Percentiles rank a stretch among this genome's conserved stretches.
phyloP scores from a whole-genome alignment of 768 basidiomycete species.

The Podaxis sp. region DNA sequence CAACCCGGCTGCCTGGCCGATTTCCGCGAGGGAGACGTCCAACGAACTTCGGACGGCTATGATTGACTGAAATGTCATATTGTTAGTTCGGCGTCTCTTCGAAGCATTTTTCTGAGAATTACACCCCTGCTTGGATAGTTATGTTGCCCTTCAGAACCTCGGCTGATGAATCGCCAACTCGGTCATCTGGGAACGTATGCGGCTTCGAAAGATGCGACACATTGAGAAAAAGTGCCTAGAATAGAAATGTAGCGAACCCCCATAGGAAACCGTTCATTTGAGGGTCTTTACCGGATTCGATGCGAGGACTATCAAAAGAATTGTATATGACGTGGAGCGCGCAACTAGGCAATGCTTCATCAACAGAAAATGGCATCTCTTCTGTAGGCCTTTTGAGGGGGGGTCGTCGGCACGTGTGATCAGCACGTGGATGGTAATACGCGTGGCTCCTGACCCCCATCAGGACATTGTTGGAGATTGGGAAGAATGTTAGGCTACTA shows the following conservation, averaged over 20 bases:
- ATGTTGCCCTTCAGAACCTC: slow-evolving; percentile 6
- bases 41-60: background rate
- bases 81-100: background rate
- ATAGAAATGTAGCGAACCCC: background rate
- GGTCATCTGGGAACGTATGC: background rate
- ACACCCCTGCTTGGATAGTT: background rate
- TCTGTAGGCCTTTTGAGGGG: background rate
- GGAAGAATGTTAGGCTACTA: too few species aligned
- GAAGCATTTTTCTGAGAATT: background rate
- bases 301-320: background rate
- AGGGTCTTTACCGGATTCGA: background rate
- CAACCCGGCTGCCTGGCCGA: background rate
- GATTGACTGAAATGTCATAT: background rate
- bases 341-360: background rate
- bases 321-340: background rate
- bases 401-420: background rate
- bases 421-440: slow-evolving; percentile 3
- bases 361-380: background rate
- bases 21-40: background rate
- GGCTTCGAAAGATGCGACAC: slow-evolving; percentile 3
- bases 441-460: slow-evolving; percentile 1
- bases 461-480: background rate
- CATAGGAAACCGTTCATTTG: background rate
- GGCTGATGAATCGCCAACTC: background rate
- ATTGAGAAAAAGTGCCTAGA: background rate